A percentile compares a stretch with the other conserved stretches of the same genome.
Evolutionary conservation across 1,139 yeast species (phyloP).

Genomic region (Zygosaccharomyces sapae): DNA sequence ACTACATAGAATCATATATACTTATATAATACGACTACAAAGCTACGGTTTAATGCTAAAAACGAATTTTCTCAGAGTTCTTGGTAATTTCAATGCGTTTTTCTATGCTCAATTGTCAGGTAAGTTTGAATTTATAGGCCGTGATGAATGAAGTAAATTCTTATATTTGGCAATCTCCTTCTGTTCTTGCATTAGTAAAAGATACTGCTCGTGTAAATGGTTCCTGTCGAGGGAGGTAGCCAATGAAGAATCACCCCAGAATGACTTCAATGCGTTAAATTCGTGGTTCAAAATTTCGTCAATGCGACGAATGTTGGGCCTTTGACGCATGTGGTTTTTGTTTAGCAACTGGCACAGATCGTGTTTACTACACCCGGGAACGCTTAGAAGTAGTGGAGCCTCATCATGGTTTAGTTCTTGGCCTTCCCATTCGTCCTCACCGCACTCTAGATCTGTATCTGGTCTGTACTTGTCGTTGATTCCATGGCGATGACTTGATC

Average conservation of each 20-base stretch:
- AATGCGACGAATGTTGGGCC: constrained; percentile 21
- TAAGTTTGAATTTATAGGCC: neutral
- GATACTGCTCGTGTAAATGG: constrained; percentile 22
- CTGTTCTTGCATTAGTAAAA: constrained; percentile 19
- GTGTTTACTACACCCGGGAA: constrained; percentile 19
- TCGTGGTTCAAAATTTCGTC: constrained; percentile 22
- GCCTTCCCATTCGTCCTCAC: constrained; percentile 17
- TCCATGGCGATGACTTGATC: constrained; percentile 17
- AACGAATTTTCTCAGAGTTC: neutral
- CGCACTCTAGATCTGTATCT: constrained; percentile 28
- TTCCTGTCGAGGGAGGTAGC: constrained; percentile 17
- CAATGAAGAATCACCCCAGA: constrained; percentile 22
- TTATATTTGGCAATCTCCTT: constrained; percentile 11
- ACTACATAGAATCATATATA: neutral
- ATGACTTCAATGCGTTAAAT: constrained; percentile 18
- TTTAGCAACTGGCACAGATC: constrained; percentile 14
- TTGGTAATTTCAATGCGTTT: neutral
- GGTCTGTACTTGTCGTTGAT: constrained; percentile 24
- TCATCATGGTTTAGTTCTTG: constrained; percentile 1
- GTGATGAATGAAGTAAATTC: neutral
- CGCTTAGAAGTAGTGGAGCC: constrained; percentile 10
- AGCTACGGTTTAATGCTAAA: neutral
- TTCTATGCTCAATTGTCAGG: neutral
- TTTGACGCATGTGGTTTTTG: constrained; percentile 12
- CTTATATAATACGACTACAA: neutral